Evolutionary conservation across 345 rosid species (phyloP).

Genomic region (Bretschneidera sinensis): DNA sequence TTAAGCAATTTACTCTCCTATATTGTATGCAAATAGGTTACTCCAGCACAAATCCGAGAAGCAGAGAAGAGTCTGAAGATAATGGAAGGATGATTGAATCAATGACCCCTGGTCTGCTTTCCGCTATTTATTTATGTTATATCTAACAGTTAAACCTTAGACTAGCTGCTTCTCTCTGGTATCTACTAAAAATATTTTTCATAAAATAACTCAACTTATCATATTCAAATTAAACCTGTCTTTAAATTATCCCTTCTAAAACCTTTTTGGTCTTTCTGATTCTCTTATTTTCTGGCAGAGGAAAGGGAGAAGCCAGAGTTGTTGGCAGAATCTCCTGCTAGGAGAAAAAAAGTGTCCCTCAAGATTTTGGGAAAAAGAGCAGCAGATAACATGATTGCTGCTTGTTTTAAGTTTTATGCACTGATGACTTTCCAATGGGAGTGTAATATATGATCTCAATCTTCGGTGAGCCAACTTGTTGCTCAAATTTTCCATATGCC

Average conservation of each 20-base stretch:
- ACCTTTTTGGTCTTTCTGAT: neutral
- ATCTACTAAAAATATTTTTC: too few relatives aligned
- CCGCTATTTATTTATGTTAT: neutral
- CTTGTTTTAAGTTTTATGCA: neutral
- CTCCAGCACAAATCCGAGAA: conserved; percentile 92
- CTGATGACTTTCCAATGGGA: conserved; percentile 1
- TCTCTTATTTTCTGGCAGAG: conserved; percentile 39
- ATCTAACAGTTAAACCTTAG: conserved; percentile 6
- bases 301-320: conserved; percentile 93
- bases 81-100: conserved; percentile 92
- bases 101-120: conserved; percentile 80
- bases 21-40: conserved; percentile 42
- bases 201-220: too few relatives aligned
- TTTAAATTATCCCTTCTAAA: neutral
- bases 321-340: conserved; percentile 75
- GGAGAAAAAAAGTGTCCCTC: conserved; percentile 83
- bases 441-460: conserved; percentile 9
- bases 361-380: conserved; percentile 85
- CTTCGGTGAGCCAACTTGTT: conserved; percentile 87
- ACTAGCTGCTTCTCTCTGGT: neutral
- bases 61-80: conserved; percentile 81
- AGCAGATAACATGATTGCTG: conserved; percentile 45
- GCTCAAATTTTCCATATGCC: conserved; percentile 98
- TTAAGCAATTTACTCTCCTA: neutral
- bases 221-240: neutral